Percentiles rank a stretch among this genome's conserved stretches.
Conservation (phyloP, 106 monocot species). For the Acorus calamus region DNA sequence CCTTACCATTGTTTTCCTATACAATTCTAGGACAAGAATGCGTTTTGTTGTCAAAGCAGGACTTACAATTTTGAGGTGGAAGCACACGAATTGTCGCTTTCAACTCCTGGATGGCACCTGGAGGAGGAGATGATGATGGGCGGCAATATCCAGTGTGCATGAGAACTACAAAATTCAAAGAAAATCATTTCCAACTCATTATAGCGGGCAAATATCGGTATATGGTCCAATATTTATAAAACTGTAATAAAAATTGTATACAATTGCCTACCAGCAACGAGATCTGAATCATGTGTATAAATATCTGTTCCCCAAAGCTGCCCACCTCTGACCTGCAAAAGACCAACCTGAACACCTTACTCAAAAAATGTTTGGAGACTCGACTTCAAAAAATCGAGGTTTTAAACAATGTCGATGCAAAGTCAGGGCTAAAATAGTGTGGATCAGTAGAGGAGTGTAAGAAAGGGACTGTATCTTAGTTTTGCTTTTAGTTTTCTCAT, state of each 20-base stretch:
- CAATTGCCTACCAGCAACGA: conserved; percentile 65
- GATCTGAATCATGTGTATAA: conserved; percentile 95
- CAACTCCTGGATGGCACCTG: conserved; percentile 72
- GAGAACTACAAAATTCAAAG: conserved; percentile 42
- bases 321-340: conserved; percentile 78
- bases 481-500: no score
- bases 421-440: no score
- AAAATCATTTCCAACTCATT: background rate
- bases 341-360: background rate
- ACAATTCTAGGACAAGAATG: no score
- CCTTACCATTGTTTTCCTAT: no score
- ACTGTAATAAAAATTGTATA: no score
- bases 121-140: conserved; percentile 60
- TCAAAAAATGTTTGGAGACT: background rate
- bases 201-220: no score
- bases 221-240: no score
- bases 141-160: conserved; percentile 97
- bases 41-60: no score
- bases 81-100: conserved; percentile 58
- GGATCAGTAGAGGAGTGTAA: no score
- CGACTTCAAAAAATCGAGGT: no score
- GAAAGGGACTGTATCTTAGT: no score
- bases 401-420: no score
- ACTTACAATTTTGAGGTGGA: conserved; percentile 76
- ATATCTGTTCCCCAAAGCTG: conserved; percentile 97